Conservation (phyloP, 1,139 yeast species). For the Yamadazyma dendronema region DNA sequence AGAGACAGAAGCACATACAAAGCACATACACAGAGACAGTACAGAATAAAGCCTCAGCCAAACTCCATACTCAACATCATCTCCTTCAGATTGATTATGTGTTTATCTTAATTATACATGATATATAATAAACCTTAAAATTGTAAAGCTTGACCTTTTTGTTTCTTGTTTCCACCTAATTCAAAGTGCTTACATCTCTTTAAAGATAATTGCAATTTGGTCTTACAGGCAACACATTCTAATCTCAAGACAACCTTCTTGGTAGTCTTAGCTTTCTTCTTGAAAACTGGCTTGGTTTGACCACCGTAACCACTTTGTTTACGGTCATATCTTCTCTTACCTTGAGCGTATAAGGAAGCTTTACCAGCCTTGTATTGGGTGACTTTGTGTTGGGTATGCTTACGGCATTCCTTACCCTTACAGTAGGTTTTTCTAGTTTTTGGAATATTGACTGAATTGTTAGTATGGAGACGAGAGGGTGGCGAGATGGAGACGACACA, state of each 20-base stretch:
- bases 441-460: constrained; percentile 93
- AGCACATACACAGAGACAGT: too few species aligned
- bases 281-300: constrained; percentile 99
- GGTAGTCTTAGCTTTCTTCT: constrained; percentile 99
- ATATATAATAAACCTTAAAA: constrained; percentile 50
- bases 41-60: too few species aligned
- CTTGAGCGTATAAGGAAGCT: constrained; percentile 99
- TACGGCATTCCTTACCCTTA: constrained; percentile 98
- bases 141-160: constrained; percentile 98
- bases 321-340: constrained; percentile 99
- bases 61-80: too few species aligned
- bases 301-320: constrained; percentile 99
- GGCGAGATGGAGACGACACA: background rate
- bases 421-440: constrained; percentile 99
- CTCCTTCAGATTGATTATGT: constrained; percentile 8
- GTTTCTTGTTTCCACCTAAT: constrained; percentile 99
- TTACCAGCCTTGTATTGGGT: constrained; percentile 99
- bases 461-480: constrained; percentile 12
- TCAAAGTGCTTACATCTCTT: constrained; percentile 99
- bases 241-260: constrained; percentile 99
- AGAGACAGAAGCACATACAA: too few species aligned
- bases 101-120: constrained; percentile 17
- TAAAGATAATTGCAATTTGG: constrained; percentile 96
- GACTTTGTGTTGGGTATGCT: constrained; percentile 99
- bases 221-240: constrained; percentile 98